Percentiles rank a stretch among this genome's conserved stretches.
phyloP scores from a whole-genome alignment of 345 rosid genomes.

The Dipteronia dyeriana region DNA sequence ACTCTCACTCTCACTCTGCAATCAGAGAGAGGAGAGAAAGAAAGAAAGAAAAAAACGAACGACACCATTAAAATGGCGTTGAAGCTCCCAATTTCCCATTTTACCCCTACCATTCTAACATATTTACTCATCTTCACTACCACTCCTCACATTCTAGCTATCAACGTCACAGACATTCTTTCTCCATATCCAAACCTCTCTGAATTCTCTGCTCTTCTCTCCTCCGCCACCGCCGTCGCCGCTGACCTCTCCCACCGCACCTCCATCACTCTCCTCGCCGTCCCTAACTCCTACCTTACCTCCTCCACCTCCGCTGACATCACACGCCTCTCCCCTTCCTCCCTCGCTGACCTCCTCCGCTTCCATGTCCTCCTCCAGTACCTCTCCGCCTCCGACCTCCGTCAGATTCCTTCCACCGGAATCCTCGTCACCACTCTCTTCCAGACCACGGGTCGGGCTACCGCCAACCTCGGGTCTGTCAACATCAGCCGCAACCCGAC shows the following conservation, averaged over 20 bases:
- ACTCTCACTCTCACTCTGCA: slow-evolving; percentile 24
- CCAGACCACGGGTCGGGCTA: slow-evolving; percentile 76
- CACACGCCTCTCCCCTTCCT: slow-evolving; percentile 68
- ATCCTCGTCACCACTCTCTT: slow-evolving; percentile 64
- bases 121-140: slow-evolving; percentile 44
- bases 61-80: slow-evolving; percentile 31
- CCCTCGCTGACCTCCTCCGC: slow-evolving; percentile 84
- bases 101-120: slow-evolving; percentile 43
- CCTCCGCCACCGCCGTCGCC: slow-evolving; percentile 50
- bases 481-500: slow-evolving; percentile 63
- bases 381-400: slow-evolving; percentile 68
- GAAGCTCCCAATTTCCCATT: slow-evolving; percentile 37
- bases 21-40: background rate
- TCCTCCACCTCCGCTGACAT: slow-evolving; percentile 41
- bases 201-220: slow-evolving; percentile 50
- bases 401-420: slow-evolving; percentile 56
- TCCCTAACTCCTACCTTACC: slow-evolving; percentile 63
- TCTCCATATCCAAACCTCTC: slow-evolving; percentile 65
- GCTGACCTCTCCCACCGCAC: slow-evolving; percentile 59
- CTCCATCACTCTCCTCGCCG: slow-evolving; percentile 79
- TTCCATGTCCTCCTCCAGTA: slow-evolving; percentile 81
- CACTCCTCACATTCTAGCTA: slow-evolving; percentile 37
- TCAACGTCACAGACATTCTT: slow-evolving; percentile 68
- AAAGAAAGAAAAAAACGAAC: background rate
- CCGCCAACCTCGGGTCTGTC: slow-evolving; percentile 66